A percentile compares a stretch with the other conserved stretches of the same genome.
These are phyloP conservation scores for Aegilops sharonensis DNA, from an alignment of 176 grass and related monocot genomes.

Conservation along the genomic window DNA sequence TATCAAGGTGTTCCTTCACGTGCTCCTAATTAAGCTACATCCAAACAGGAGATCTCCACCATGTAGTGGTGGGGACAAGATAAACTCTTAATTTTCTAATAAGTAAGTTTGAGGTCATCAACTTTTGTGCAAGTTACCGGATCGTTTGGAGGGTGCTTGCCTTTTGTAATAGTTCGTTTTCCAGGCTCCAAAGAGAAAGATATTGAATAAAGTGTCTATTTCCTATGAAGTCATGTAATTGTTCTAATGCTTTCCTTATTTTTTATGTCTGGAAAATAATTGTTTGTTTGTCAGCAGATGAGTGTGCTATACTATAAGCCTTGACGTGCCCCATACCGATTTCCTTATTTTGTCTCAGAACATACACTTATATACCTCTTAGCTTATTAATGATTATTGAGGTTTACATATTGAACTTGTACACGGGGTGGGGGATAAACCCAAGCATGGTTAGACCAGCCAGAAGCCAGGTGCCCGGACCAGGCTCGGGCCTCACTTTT, in stretches of 20 bases:
- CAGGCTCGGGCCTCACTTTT: too few species aligned
- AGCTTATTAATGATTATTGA: not conserved
- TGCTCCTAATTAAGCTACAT: not conserved
- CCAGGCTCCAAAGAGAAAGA: not conserved
- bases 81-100: not conserved
- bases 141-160: not conserved
- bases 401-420: not conserved
- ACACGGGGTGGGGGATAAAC: too few species aligned
- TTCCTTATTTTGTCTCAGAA: not conserved
- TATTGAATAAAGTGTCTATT: constrained; percentile 26
- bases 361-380: not conserved
- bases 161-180: constrained; percentile 16
- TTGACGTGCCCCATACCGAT: not conserved
- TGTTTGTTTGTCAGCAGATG: constrained; percentile 1
- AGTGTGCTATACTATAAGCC: not conserved
- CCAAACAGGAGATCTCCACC: not conserved
- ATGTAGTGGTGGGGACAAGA: not conserved
- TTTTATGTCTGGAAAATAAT: not conserved
- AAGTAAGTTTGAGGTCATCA: not conserved
- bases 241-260: not conserved
- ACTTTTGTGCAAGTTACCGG: not conserved
- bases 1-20: not conserved
- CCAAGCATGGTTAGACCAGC: too few species aligned
- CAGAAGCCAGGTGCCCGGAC: too few species aligned
- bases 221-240: not conserved